These are phyloP conservation scores for Conticribra weissflogii DNA, from an alignment of 108 stramenopile genomes.

Conservation along the genomic window DNA sequence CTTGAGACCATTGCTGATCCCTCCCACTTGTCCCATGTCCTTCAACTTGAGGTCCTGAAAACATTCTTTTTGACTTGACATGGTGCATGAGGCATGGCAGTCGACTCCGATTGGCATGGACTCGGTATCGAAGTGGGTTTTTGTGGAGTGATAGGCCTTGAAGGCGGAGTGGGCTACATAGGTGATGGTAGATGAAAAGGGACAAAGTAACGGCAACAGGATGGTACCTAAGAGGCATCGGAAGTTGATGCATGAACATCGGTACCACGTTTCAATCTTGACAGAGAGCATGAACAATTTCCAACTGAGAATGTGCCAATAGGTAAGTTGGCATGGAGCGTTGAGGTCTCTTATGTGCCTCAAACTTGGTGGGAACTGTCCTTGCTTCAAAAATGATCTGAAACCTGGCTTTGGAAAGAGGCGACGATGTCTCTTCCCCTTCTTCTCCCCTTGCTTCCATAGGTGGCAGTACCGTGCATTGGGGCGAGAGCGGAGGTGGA, in stretches of 20 bases:
- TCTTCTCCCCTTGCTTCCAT: background rate
- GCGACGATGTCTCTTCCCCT: background rate
- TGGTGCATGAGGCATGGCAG: slow-evolving; percentile 8
- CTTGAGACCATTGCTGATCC: background rate
- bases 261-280: no score
- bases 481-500: background rate
- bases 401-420: background rate
- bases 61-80: background rate
- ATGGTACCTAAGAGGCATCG: no score
- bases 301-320: no score
- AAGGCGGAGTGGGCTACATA: no score
- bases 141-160: no score
- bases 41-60: background rate
- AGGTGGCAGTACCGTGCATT: no score
- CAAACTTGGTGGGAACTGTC: background rate
- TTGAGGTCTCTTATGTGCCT: background rate
- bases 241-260: no score
- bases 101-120: slow-evolving; percentile 6
- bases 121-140: slow-evolving; percentile 3
- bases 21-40: background rate
- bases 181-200: no score
- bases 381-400: background rate
- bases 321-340: no score
- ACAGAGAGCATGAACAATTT: no score
- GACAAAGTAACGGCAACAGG: no score